Percentiles rank a stretch among this genome's conserved stretches.
Evolutionary conservation across 2,329 filamentous ascomycete species (phyloP).

Genomic region (Microdochium paspali): DNA sequence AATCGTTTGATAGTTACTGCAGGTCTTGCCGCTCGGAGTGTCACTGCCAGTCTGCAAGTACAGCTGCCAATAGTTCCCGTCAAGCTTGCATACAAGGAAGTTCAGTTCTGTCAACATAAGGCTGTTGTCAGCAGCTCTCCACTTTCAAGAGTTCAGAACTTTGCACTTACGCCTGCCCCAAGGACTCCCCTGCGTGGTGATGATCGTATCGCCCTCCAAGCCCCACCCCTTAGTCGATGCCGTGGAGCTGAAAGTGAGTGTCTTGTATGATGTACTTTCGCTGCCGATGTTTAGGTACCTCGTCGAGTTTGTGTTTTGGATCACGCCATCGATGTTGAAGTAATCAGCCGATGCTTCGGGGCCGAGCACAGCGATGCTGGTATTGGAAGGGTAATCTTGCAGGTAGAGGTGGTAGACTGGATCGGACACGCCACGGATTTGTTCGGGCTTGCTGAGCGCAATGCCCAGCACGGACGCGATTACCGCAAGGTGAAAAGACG

Average conservation of each 20-base stretch:
- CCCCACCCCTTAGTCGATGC: conserved; percentile 38
- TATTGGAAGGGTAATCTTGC: conserved; percentile 31
- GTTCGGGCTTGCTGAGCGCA: conserved; percentile 30
- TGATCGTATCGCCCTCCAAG: conserved; percentile 33
- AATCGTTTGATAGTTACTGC: conserved; percentile 45
- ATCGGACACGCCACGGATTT: conserved; percentile 37
- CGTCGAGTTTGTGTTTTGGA: conserved; percentile 37
- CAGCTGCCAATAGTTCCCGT: conserved; percentile 35
- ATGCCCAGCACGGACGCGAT: conserved; percentile 2
- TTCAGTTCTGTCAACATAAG: conserved; percentile 31
- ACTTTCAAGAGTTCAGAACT: neutral
- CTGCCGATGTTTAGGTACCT: conserved; percentile 36
- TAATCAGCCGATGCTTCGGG: conserved; percentile 38
- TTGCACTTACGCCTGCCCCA: conserved; percentile 30
- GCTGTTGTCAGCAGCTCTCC: neutral
- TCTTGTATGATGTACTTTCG: conserved; percentile 39
- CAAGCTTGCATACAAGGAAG: conserved; percentile 37
- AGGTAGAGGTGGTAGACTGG: conserved; percentile 45
- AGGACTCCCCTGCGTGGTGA: conserved; percentile 30
- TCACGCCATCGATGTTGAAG: conserved; percentile 38
- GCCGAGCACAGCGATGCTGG: conserved; percentile 36
- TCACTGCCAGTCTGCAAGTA: conserved; percentile 43
- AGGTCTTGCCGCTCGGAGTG: conserved; percentile 35
- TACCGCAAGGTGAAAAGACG: neutral
- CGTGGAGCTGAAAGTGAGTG: conserved; percentile 32